Conservation (phyloP, 2,329 filamentous ascomycete genomes). For the Penicillium crustosum region DNA sequence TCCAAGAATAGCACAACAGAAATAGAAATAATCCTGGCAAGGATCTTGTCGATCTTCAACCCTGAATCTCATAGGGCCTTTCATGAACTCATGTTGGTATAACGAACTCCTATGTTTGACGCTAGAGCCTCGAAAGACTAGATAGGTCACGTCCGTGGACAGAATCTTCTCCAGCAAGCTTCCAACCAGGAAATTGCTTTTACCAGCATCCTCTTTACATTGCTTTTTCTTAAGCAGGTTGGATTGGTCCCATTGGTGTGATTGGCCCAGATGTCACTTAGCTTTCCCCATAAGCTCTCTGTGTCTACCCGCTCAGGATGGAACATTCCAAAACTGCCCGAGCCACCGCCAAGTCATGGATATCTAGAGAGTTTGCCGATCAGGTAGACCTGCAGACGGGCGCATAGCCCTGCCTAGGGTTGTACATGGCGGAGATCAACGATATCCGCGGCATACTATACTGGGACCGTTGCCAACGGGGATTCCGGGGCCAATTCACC, state of each 20-base stretch:
- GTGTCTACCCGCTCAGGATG: conserved; percentile 29
- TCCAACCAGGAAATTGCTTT: neutral
- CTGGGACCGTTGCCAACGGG: conserved; percentile 8
- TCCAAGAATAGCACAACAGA: neutral
- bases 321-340: conserved; percentile 25
- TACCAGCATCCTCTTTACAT: neutral
- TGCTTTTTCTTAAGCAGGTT: conserved; percentile 17
- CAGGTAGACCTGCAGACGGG: conserved; percentile 7
- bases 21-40: neutral
- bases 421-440: conserved; percentile 8
- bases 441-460: neutral
- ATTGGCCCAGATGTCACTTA: conserved; percentile 21
- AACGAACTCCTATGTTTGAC: neutral
- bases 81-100: neutral
- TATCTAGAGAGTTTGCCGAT: conserved; percentile 1
- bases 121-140: conserved; percentile 14
- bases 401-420: conserved; percentile 9
- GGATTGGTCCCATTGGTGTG: neutral
- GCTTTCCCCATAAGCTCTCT: conserved; percentile 28
- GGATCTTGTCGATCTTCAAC: neutral
- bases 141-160: conserved; percentile 16
- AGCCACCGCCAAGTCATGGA: conserved; percentile 10
- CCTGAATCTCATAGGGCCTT: neutral
- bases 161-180: neutral
- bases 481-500: conserved; percentile 5